phyloP scores from a whole-genome alignment of 225 moss, liverwort and hornwort species.

The Pleurozium schreberi region DNA sequence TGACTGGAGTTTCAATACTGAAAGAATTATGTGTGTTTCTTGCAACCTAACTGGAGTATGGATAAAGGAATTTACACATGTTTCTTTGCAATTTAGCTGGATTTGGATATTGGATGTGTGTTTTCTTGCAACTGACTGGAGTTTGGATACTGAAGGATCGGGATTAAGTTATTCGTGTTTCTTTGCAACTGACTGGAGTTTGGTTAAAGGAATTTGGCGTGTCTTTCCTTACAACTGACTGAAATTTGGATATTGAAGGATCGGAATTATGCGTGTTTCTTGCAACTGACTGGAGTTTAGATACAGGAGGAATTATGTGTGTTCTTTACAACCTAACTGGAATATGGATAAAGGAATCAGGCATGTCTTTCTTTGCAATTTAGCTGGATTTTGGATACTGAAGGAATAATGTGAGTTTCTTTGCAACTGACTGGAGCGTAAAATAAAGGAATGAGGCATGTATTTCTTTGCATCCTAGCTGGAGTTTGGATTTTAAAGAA shows the following conservation, averaged over 20 bases:
- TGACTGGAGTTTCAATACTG: not conserved
- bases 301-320: too few relatives aligned
- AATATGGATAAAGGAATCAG: not conserved
- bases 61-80: too few relatives aligned
- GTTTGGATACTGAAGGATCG: too few relatives aligned
- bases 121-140: too few relatives aligned
- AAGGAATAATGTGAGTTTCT: not conserved
- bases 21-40: not conserved
- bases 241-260: not conserved
- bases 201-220: not conserved
- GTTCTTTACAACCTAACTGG: not conserved
- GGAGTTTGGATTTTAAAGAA: not conserved
- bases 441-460: not conserved
- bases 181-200: not conserved
- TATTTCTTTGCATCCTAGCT: not conserved
- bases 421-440: too few relatives aligned
- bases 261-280: not conserved
- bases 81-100: not conserved
- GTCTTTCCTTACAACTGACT: not conserved
- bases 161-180: too few relatives aligned
- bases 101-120: too few relatives aligned
- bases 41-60: not conserved
- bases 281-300: not conserved
- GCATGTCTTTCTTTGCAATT: not conserved
- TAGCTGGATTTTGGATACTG: not conserved